Percentiles rank a stretch among this genome's conserved stretches.
Evolutionary conservation across 2,329 filamentous ascomycete species (phyloP).

Genomic region (Cercospora zeae-maydis): DNA sequence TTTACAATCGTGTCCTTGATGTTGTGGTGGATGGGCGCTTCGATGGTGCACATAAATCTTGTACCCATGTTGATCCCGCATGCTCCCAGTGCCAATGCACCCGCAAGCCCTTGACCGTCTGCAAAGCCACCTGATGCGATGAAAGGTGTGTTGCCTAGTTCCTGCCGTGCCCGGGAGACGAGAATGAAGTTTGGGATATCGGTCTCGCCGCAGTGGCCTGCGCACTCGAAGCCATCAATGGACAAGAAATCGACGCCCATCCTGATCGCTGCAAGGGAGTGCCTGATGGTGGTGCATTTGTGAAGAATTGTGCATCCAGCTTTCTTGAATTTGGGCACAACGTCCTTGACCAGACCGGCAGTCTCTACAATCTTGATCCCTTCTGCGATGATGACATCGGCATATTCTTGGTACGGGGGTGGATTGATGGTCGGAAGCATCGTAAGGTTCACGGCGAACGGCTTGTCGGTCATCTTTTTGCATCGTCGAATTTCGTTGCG

Average conservation of each 20-base stretch:
- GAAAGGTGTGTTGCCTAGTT: constrained; percentile 78
- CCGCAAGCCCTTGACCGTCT: constrained; percentile 86
- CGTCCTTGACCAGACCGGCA: constrained; percentile 77
- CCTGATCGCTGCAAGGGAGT: constrained; percentile 87
- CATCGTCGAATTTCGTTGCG: constrained; percentile 88
- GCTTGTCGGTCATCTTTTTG: constrained; percentile 69
- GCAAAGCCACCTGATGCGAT: constrained; percentile 93
- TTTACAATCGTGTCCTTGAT: constrained; percentile 89
- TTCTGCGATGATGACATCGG: constrained; percentile 86
- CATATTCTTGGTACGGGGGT: constrained; percentile 86
- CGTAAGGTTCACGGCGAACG: constrained; percentile 91
- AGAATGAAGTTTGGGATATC: constrained; percentile 88
- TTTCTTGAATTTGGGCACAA: constrained; percentile 81
- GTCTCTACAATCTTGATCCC: constrained; percentile 87
- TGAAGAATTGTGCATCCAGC: constrained; percentile 76
- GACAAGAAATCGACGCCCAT: constrained; percentile 92
- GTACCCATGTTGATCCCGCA: constrained; percentile 98
- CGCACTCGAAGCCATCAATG: constrained; percentile 96
- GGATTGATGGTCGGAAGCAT: constrained; percentile 83
- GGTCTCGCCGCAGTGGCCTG: constrained; percentile 78
- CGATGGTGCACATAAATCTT: constrained; percentile 86
- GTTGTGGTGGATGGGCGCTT: constrained; percentile 84
- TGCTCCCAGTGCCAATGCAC: constrained; percentile 80
- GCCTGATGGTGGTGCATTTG: constrained; percentile 94
- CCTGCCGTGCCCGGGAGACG: constrained; percentile 76